A percentile compares a stretch with the other conserved stretches of the same genome.
Conservation (phyloP, 768 basidiomycete species). For the Tylopilus sp. region DNA sequence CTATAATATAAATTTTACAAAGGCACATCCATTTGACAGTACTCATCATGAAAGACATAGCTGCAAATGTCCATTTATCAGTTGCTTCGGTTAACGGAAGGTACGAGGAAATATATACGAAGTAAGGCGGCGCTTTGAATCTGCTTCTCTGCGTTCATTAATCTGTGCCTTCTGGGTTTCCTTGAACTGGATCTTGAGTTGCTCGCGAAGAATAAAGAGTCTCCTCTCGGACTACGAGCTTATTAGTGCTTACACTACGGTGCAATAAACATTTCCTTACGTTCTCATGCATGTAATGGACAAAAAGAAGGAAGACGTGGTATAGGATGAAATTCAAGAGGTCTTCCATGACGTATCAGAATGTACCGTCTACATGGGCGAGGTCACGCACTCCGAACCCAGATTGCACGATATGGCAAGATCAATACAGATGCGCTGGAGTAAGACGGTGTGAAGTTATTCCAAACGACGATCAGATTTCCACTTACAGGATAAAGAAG, state of each 20-base stretch:
- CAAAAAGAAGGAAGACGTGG: constrained; percentile 76
- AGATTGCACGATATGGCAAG: constrained; percentile 37
- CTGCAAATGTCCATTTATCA: constrained; percentile 33
- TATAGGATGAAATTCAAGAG: constrained; percentile 75
- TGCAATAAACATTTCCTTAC: constrained; percentile 31
- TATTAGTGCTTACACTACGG: constrained; percentile 1
- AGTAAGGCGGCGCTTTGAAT: constrained; percentile 78
- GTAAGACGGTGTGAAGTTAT: constrained; percentile 1
- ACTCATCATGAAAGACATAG: constrained; percentile 78
- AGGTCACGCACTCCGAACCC: constrained; percentile 36
- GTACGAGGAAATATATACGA: constrained; percentile 50
- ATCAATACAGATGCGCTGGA: constrained; percentile 34
- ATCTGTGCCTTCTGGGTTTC: constrained; percentile 73
- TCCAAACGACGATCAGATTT: neutral
- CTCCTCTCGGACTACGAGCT: constrained; percentile 47
- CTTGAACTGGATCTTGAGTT: constrained; percentile 70
- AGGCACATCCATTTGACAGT: constrained; percentile 1
- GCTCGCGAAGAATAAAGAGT: constrained; percentile 65
- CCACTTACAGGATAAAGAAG: constrained; percentile 53
- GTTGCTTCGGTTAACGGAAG: constrained; percentile 3
- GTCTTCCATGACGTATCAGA: constrained; percentile 33
- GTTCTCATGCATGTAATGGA: constrained; percentile 63
- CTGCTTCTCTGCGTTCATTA: constrained; percentile 69
- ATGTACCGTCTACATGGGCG: neutral
- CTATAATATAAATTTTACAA: constrained; percentile 12